A percentile compares a stretch with the other conserved stretches of the same genome.
phyloP scores from a whole-genome alignment of 2,329 filamentous ascomycete genomes.

The Scytalidium lignicola region DNA sequence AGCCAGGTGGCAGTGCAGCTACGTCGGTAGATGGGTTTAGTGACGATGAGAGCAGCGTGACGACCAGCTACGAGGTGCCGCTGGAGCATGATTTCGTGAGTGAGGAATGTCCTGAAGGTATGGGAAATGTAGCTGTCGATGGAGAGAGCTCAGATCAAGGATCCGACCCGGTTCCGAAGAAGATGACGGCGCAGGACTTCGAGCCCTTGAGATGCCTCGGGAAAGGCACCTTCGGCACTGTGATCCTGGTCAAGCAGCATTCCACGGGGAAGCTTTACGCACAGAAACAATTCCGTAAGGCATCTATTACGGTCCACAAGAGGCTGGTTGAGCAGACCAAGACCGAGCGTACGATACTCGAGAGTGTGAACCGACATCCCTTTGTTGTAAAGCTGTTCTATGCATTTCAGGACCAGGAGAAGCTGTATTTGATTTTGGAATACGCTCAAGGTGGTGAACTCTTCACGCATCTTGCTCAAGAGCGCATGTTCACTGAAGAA shows the following conservation, averaged over 20 bases:
- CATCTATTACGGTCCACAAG: conserved; percentile 90
- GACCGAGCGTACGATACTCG: conserved; percentile 89
- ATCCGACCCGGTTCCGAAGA: conserved; percentile 45
- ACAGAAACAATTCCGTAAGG: conserved; percentile 98
- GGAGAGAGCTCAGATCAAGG: conserved; percentile 40
- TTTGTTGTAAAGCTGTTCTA: conserved; percentile 99
- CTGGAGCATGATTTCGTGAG: conserved; percentile 83
- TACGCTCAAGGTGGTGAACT: conserved; percentile 96
- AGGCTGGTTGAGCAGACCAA: conserved; percentile 95
- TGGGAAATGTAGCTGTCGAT: conserved; percentile 48
- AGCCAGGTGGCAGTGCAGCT: conserved; percentile 44
- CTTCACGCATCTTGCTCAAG: conserved; percentile 88
- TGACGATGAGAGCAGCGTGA: conserved; percentile 59
- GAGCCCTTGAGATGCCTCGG: conserved; percentile 86
- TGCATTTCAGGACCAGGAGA: conserved; percentile 96
- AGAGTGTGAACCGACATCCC: conserved; percentile 92
- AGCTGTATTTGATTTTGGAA: conserved; percentile 94
- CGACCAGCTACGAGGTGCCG: conserved; percentile 78
- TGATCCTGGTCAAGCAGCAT: conserved; percentile 86
- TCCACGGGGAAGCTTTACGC: conserved; percentile 85
- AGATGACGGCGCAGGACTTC: conserved; percentile 91
- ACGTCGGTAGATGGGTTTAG: conserved; percentile 37
- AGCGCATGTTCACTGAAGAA: conserved; percentile 91
- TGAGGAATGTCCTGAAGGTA: conserved; percentile 47
- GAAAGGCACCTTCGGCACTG: conserved; percentile 94